Base-by-base conservation (phyloP, 1,284 basidiomycete species). In the Stereum hirsutum region DNA sequence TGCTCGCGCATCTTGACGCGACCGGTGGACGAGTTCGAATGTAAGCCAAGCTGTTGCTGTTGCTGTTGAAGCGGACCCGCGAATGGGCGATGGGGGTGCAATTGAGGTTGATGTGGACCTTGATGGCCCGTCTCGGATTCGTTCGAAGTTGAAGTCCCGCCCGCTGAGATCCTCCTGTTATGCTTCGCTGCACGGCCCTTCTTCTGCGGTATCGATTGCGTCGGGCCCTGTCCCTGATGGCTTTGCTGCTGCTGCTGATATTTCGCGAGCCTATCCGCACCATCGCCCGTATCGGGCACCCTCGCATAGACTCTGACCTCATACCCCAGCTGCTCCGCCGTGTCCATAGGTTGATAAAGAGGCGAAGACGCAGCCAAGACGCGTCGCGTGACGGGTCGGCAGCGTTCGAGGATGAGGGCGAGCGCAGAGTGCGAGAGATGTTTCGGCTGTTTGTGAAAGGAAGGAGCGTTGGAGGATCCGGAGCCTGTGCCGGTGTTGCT, bases 361-460 rank as follows among this genome's bases (percentile, higher is more conserved):
- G 89, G 89, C 17, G 83, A 88, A 7, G 84, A 88, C 1, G 88
- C 80, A 27, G 87, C 89, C 11, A 89, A 69, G 15, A 87, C 84
- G 26, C 86, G 77, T 39, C 78, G 68, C 2, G 72, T 74, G 42
- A 84, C 70, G 1, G 75, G 69, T 19, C 86, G 70, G 5, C 85
- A 86, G 21, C 86, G 77, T 57, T 86, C 83, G 23, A 88, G 69
- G 39, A 88, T 71, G 30, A 88, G 72, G 1, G 79, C 72, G 7
- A 88, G 68, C 15, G 80, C 78, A 0, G 80, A 73, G 53, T 87
- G 81, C 3, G 79, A 84, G 15, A 88, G 63, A 42, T 77, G 76
- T 49, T 64, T 61, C 28, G 56, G 50, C 52, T 55, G 27, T 50
- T 44, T 44, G 59, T 46, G 43, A n/a, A n/a, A n/a, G n/a, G n/a